Evolutionary conservation across 169 alveolate genomes (phyloP).

Genomic region (Babesia bovis): DNA sequence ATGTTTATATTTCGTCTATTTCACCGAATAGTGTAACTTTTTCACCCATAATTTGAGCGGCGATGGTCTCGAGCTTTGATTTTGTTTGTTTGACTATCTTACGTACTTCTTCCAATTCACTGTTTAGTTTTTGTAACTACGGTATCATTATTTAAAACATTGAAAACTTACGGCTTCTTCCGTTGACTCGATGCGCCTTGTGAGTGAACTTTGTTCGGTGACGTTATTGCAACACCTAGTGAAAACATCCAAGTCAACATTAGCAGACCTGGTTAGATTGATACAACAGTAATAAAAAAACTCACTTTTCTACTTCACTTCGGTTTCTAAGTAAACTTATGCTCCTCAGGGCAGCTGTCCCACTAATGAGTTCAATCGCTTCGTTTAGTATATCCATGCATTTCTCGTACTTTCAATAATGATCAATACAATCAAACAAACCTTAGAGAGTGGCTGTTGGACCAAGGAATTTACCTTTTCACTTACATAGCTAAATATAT

Average conservation of each 20-base stretch:
- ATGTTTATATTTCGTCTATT: conserved; percentile 42
- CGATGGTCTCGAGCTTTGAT: conserved; percentile 39
- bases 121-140: conserved; percentile 13
- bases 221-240: conserved; percentile 33
- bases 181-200: conserved; percentile 40
- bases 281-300: background rate
- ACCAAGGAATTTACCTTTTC: background rate
- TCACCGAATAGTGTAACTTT: conserved; percentile 58
- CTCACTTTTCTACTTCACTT: conserved; percentile 43
- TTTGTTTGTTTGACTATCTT: conserved; percentile 12
- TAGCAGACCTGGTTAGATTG: conserved; percentile 19
- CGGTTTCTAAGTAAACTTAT: conserved; percentile 31
- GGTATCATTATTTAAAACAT: background rate
- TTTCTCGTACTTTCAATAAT: conserved; percentile 15
- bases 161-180: conserved; percentile 13
- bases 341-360: conserved; percentile 33
- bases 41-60: conserved; percentile 20
- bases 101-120: conserved; percentile 46
- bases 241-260: conserved; percentile 53
- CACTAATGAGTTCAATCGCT: conserved; percentile 39
- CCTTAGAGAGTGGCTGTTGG: conserved; percentile 28
- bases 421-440: background rate
- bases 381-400: conserved; percentile 12
- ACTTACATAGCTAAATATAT: conserved; percentile 10
- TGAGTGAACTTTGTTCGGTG: conserved; percentile 16